Evolutionary conservation across 305 asterid species (phyloP), one percentile per base, ranked within the genome.

Genomic region (Salvia sclarea): DNA sequence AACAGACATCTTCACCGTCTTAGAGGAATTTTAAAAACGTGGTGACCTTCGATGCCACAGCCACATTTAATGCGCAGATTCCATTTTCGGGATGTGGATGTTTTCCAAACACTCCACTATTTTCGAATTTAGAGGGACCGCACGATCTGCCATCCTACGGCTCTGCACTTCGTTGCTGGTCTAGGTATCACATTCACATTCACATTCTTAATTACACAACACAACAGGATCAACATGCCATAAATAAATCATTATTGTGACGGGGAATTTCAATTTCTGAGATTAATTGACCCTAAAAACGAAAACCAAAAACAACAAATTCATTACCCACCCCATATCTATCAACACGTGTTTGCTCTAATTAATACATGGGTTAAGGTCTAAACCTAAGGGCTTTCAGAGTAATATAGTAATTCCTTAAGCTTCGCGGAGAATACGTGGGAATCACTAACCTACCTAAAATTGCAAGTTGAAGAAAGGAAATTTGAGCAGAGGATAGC

Each of bases 1-100:
- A 88, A 90, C 96, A 91, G 97, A 91, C 97, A 91, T 91, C 95
- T 91, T 88, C 95, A 91, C 95, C 89, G 85, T 81, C 92, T 86
- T 88, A 71, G 88, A 91, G 82, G 78, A 80, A 84, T 80, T 79
- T n/a, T n/a, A n/a, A 84, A 85, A 71, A 86, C 89, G 85, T 81
- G 85, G 85, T 86, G 79, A 75, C 61, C 88, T 81, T 84, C 96
- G 74, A 91, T 79, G 96, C 89, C 74, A 21, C 61, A 78, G 18
- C 47, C 92, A 86, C 92, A 86, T 86, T 91, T 57, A 88, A 83
- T 88, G 96, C 78, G 76, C 88, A 91, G 97, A 91, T 91, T 91
- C 97, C 70, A 66, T 85, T 85, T 66, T 91, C 52, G 94, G 90
- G 92, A 85, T 84, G 82, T 78, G 85, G 83, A 78, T 86, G 88